Percentiles rank a stretch among this genome's conserved stretches.
Evolutionary conservation across 73 alveolate genomes (phyloP).

Genomic region (Diophrys sp.): DNA sequence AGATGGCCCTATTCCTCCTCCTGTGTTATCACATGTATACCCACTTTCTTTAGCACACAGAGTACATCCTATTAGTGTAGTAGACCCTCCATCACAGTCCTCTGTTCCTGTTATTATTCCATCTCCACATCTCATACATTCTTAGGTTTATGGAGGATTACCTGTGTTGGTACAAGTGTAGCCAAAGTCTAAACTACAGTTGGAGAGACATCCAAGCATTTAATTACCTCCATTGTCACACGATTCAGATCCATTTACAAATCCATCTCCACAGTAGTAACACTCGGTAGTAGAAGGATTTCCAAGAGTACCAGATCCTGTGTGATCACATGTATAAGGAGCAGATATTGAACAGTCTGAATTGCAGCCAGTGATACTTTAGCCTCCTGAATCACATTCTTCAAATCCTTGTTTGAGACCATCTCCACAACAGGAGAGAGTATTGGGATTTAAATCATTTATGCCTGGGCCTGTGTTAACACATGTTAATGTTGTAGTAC

Average conservation of each 20-base stretch:
- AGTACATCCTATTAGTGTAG: neutral
- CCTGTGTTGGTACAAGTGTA: neutral
- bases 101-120: neutral
- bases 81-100: neutral
- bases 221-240: neutral
- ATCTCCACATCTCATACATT: neutral
- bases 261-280: neutral
- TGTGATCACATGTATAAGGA: neutral
- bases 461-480: neutral
- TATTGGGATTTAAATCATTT: neutral
- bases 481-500: neutral
- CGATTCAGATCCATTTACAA: neutral
- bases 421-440: neutral
- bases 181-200: neutral
- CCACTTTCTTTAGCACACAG: neutral
- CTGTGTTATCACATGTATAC: neutral
- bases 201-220: neutral
- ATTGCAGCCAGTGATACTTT: neutral
- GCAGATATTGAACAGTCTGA: neutral
- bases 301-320: neutral
- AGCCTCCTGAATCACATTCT: neutral
- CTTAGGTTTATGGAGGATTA: neutral
- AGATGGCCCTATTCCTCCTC: neutral
- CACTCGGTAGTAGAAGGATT: neutral
- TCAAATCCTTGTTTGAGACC: neutral